A percentile compares a stretch with the other conserved stretches of the same genome.
phyloP scores from a whole-genome alignment of 2,329 filamentous ascomycete species.

The Talaromyces funiculosus region DNA sequence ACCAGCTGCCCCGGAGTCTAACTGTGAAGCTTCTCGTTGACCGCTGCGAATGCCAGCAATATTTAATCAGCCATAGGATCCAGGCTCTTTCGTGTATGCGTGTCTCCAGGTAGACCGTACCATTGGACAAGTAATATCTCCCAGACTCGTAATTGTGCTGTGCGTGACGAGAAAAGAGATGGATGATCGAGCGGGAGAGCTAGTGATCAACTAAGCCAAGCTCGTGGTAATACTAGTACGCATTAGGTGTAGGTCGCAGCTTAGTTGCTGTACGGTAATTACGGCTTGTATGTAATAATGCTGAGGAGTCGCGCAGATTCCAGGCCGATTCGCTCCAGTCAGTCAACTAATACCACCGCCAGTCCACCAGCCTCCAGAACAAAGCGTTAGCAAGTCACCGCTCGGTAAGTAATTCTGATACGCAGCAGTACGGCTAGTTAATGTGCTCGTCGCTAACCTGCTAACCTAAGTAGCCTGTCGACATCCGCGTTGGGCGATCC shows the following conservation, averaged over 20 bases:
- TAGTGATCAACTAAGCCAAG: background rate
- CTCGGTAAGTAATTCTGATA: background rate
- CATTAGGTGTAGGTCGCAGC: background rate
- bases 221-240: conserved; percentile 5
- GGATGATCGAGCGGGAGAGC: background rate
- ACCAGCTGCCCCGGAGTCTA: background rate
- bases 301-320: background rate
- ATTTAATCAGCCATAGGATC: background rate
- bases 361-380: background rate
- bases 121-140: background rate
- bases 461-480: background rate
- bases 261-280: conserved; percentile 2
- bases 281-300: conserved; percentile 2
- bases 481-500: conserved; percentile 9
- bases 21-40: background rate
- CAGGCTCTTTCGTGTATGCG: background rate
- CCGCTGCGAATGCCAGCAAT: background rate
- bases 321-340: background rate
- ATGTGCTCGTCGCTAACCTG: conserved; percentile 1
- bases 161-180: background rate
- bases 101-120: background rate
- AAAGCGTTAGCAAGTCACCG: background rate
- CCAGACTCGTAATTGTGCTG: background rate
- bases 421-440: background rate
- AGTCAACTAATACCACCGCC: background rate